Base-by-base conservation (phyloP, 805 yeast genomes). In the Saccharomycopsis amapae region DNA sequence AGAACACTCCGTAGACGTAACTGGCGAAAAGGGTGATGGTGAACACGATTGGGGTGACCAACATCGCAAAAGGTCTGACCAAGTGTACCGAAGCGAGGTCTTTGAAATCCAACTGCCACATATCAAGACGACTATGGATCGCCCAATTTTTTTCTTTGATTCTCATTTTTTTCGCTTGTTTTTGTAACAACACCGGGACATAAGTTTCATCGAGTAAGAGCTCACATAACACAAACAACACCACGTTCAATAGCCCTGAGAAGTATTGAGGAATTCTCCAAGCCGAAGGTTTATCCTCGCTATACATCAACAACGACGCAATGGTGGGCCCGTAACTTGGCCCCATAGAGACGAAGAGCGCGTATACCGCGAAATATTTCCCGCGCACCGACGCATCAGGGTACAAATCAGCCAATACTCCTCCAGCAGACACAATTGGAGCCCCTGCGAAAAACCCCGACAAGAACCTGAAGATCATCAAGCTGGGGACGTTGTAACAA, bases 401-500 rank as follows among this genome's bases (percentile, higher is more conserved):
- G 17, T 69, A 79, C 36, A 78, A 58, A 57, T 79, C 85, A 2
- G 82, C 78, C 38, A 81, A 62, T 4, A 76, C 72, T 23, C 86
- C 88, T 1, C 83, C 85, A 22, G 84, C 85, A 5, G 79, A 79
- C 39, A 79, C 77, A 31, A 80, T 62, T 2, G 86, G 81, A 0
- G 84, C 79, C 44, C 80, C 74, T 4, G 83, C 85, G 45, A 78
- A 76, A 19, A 74, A 58, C 2, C 88, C 88, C 2, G 82, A 81
- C 1, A 80, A 57, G 43, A 80, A 73, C 37, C 87, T 66, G 49
- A 72, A 75, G 12, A 78, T 69, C 54, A 76, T 65, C 66, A 81
- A 64, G 47, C 78, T 79, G 0, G 78, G 67, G 0, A 75, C 66
- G 39, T 65, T 76, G 19, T 71, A 66, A 3, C 81, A 71, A 50